These are phyloP conservation scores for Stachybotrys elegans DNA, from an alignment of 2,329 filamentous ascomycete species.

Conservation along the genomic window DNA sequence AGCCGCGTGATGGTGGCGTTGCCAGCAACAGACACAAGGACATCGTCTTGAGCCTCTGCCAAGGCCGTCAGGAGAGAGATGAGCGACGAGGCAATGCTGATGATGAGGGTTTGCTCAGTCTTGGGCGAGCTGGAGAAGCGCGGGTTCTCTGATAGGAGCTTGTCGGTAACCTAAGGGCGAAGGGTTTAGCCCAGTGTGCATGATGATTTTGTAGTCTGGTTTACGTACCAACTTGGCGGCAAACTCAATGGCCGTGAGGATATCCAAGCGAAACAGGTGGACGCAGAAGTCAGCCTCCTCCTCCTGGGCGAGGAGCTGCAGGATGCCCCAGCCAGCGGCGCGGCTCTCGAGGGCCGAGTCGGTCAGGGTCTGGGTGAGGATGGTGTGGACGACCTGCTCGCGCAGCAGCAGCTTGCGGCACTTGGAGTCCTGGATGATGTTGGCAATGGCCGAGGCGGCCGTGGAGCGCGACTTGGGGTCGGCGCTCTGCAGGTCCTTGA, in stretches of 20 bases:
- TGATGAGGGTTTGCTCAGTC: slow-evolving; percentile 47
- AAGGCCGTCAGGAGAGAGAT: slow-evolving; percentile 48
- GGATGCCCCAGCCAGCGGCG: slow-evolving; percentile 63
- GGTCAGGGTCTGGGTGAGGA: slow-evolving; percentile 60
- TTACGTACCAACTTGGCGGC: slow-evolving; percentile 45
- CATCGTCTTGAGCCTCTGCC: slow-evolving; percentile 56
- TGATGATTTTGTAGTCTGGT: background rate
- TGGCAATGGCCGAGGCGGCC: slow-evolving; percentile 55
- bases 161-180: slow-evolving; percentile 38
- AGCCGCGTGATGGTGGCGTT: slow-evolving; percentile 46
- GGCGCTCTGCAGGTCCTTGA: slow-evolving; percentile 54
- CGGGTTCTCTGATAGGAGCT: slow-evolving; percentile 33
- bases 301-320: slow-evolving; percentile 55
- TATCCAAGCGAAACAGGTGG: slow-evolving; percentile 57
- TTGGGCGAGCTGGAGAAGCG: slow-evolving; percentile 44
- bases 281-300: slow-evolving; percentile 64
- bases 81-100: slow-evolving; percentile 50
- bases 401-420: slow-evolving; percentile 61
- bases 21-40: slow-evolving; percentile 47
- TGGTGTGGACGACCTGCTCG: slow-evolving; percentile 59
- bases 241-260: slow-evolving; percentile 55
- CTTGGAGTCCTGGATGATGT: slow-evolving; percentile 55
- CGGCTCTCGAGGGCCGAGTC: slow-evolving; percentile 59
- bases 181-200: slow-evolving; percentile 4
- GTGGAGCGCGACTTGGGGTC: slow-evolving; percentile 54